Conservation (phyloP, 2,329 filamentous ascomycete species). For the Scedosporium boydii region DNA sequence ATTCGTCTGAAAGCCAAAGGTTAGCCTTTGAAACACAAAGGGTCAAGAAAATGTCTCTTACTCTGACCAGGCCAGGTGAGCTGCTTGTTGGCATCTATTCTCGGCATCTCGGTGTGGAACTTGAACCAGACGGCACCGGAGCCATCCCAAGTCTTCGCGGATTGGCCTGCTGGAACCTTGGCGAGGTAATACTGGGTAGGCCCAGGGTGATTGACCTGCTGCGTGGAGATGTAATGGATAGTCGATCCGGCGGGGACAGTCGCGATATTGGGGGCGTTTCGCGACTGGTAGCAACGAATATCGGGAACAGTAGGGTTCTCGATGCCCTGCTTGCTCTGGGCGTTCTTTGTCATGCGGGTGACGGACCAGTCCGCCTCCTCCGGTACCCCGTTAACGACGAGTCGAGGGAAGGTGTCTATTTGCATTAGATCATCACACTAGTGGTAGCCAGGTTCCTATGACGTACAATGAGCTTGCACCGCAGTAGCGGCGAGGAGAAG, state of each 20-base stretch:
- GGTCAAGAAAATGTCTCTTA: constrained; percentile 10
- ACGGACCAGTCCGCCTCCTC: constrained; percentile 24
- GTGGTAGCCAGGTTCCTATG: background rate
- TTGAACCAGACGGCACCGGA: constrained; percentile 26
- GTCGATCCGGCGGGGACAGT: constrained; percentile 21
- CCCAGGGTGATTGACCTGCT: constrained; percentile 20
- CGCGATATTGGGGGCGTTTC: constrained; percentile 18
- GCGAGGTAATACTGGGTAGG: constrained; percentile 30
- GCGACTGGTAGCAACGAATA: constrained; percentile 25
- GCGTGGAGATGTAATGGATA: constrained; percentile 24
- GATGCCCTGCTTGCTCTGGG: constrained; percentile 23
- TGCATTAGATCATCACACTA: background rate
- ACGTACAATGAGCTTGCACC: constrained; percentile 16
- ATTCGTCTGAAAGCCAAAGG: constrained; percentile 16
- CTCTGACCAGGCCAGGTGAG: constrained; percentile 30
- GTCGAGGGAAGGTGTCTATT: constrained; percentile 24
- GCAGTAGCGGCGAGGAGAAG: constrained; percentile 14
- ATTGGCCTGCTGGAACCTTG: constrained; percentile 22
- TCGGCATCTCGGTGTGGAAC: constrained; percentile 26
- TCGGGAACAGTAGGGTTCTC: constrained; percentile 19
- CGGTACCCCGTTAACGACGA: constrained; percentile 22
- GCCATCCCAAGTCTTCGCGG: constrained; percentile 24
- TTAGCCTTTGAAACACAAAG: background rate
- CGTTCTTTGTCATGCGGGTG: constrained; percentile 26
- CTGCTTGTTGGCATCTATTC: constrained; percentile 33